These are phyloP conservation scores for Draba incana DNA, from an alignment of 345 rosid genomes.

Conservation along the genomic window DNA sequence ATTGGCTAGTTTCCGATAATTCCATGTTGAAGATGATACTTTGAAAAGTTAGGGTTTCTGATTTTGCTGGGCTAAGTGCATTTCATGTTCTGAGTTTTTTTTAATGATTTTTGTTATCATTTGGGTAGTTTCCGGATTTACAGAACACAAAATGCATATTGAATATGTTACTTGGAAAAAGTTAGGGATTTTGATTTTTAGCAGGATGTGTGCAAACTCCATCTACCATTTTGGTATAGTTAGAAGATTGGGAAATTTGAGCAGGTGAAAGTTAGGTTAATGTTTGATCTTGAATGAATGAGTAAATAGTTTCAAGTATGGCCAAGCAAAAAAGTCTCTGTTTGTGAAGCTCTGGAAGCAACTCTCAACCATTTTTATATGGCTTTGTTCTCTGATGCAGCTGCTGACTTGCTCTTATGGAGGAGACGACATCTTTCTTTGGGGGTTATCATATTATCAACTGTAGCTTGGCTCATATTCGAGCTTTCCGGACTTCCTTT, in stretches of 20 bases:
- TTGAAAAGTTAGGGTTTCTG: conserved; percentile 28
- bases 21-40: neutral
- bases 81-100: neutral
- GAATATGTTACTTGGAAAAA: neutral
- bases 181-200: neutral
- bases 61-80: conserved; percentile 19
- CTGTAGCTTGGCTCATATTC: conserved; percentile 79
- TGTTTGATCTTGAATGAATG: conserved; percentile 29
- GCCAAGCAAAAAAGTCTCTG: neutral
- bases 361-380: neutral
- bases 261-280: conserved; percentile 29
- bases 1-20: conserved; percentile 7
- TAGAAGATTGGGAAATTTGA: neutral
- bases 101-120: neutral
- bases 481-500: conserved; percentile 80
- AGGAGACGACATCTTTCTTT: conserved; percentile 60
- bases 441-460: conserved; percentile 72
- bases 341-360: conserved; percentile 4
- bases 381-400: conserved; percentile 44
- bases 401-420: conserved; percentile 85
- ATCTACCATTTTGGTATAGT: neutral
- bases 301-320: too few relatives aligned
- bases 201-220: neutral
- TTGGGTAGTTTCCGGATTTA: neutral
- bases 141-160: neutral